Percentiles rank a stretch among this genome's conserved stretches.
phyloP scores from a whole-genome alignment of 768 basidiomycete species.

The Trametes cubensis region DNA sequence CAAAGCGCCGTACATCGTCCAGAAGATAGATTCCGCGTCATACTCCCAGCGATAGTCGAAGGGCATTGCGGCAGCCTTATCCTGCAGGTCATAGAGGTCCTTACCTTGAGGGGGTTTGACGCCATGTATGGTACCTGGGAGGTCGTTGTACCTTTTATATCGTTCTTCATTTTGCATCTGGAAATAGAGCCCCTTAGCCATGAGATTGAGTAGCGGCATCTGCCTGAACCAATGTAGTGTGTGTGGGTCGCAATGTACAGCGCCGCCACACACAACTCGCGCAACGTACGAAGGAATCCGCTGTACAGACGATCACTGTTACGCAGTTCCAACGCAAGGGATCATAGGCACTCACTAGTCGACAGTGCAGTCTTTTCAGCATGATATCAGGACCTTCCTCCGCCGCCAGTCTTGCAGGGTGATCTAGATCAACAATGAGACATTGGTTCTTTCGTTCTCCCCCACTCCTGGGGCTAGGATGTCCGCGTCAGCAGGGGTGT shows the following conservation, averaged over 20 bases:
- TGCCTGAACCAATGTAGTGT: not conserved
- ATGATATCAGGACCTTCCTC: not conserved
- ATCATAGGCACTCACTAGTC: not conserved
- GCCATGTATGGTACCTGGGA: not conserved
- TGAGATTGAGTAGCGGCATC: not conserved
- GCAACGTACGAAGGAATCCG: not conserved
- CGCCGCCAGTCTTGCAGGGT: not conserved
- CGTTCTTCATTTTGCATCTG: not conserved
- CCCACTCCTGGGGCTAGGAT: not conserved
- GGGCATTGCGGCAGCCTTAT: not conserved
- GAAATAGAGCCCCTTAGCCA: not conserved
- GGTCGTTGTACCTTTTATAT: not conserved
- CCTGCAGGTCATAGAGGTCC: not conserved
- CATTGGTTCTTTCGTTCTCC: not conserved
- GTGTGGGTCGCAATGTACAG: not conserved
- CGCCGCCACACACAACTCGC: not conserved
- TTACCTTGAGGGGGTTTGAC: not conserved
- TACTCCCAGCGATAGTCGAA: not conserved
- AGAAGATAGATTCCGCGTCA: not conserved
- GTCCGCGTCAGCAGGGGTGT: not conserved
- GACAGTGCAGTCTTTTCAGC: not conserved
- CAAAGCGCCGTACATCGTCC: not conserved
- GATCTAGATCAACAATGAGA: not conserved
- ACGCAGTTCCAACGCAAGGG: not conserved
- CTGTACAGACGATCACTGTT: not conserved